phyloP scores from a whole-genome alignment of 2,329 filamentous ascomycete species.

The Fusarium nisikadoi region DNA sequence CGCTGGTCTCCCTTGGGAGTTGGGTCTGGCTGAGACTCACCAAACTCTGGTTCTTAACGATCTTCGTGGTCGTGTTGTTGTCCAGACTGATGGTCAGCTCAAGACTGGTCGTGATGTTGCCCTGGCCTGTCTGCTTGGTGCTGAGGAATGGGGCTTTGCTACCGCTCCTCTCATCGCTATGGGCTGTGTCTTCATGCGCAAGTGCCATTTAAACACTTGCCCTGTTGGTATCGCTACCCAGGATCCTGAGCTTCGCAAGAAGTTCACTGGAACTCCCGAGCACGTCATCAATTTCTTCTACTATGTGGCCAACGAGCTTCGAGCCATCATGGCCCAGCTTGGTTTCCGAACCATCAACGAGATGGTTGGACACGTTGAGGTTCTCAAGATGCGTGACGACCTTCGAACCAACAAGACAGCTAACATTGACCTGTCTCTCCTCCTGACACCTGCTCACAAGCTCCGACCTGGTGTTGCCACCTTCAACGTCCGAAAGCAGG shows the following conservation, averaged over 20 bases:
- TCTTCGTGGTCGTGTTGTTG: conserved; percentile 91
- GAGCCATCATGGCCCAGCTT: conserved; percentile 95
- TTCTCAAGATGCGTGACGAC: conserved; percentile 87
- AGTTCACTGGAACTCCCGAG: conserved; percentile 92
- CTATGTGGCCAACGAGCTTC: conserved; percentile 94
- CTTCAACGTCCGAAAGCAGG: conserved; percentile 98
- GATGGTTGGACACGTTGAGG: conserved; percentile 94
- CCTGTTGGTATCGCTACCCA: conserved; percentile 96
- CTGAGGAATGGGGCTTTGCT: conserved; percentile 98
- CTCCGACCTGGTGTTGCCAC: conserved; percentile 93
- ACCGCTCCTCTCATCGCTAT: conserved; percentile 95
- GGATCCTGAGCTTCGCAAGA: conserved; percentile 92
- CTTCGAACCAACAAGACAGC: conserved; percentile 87
- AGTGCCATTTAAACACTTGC: conserved; percentile 79
- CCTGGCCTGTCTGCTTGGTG: conserved; percentile 92
- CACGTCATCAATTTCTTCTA: conserved; percentile 99
- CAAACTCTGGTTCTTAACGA: conserved; percentile 97
- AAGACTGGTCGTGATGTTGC: conserved; percentile 93
- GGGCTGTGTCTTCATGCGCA: conserved; percentile 96
- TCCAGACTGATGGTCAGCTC: conserved; percentile 95
- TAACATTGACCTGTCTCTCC: conserved; percentile 92
- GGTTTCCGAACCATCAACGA: conserved; percentile 96
- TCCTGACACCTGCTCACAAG: conserved; percentile 94
- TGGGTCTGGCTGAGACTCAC: conserved; percentile 96
- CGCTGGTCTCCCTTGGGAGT: conserved; percentile 94